phyloP scores from a whole-genome alignment of 73 alveolate genomes.

The Paramecium sonneborni region DNA sequence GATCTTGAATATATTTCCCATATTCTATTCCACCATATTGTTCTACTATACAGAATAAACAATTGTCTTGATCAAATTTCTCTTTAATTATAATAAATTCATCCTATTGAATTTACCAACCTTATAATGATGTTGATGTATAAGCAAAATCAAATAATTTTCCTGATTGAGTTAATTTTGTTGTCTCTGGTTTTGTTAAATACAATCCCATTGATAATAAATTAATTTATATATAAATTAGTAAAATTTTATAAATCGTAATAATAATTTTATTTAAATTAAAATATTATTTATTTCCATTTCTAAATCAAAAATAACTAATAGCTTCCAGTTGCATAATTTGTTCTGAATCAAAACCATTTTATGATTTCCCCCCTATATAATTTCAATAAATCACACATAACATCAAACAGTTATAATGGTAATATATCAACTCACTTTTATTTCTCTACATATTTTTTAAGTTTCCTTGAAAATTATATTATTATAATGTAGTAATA shows the following conservation, averaged over 20 bases:
- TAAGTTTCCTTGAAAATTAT: background rate
- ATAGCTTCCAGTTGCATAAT: no score
- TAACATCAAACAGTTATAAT: no score
- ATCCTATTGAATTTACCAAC: constrained; percentile 31
- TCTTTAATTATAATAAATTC: background rate
- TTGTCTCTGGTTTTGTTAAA: background rate
- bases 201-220: background rate
- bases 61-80: background rate
- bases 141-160: background rate
- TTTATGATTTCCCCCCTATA: background rate
- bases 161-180: background rate
- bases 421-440: background rate
- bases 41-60: constrained; percentile 3
- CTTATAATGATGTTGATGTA: background rate
- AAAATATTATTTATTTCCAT: background rate
- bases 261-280: background rate
- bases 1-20: background rate
- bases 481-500: background rate
- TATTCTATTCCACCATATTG: constrained; percentile 16
- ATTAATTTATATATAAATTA: background rate
- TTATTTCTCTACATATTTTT: background rate
- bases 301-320: no score
- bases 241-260: background rate
- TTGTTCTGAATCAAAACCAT: background rate
- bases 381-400: background rate